Percentiles rank a stretch among this genome's conserved stretches.
phyloP scores from a whole-genome alignment of 768 basidiomycete species.

The Mycena capillaripes region DNA sequence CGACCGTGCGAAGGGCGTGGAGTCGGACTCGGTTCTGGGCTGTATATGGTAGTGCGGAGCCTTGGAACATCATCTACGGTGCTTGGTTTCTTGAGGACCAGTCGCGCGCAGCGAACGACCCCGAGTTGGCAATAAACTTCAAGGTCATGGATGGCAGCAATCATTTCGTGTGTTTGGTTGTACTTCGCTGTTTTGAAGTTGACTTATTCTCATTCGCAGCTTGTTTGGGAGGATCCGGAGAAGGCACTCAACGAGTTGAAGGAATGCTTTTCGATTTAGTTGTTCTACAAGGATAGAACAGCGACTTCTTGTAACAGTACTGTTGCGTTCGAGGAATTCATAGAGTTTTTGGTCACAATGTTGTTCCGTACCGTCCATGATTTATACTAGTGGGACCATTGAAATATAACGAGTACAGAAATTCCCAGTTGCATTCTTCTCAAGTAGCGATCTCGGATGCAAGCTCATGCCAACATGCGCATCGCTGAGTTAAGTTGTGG shows the following conservation, averaged over 20 bases:
- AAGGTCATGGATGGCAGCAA: slow-evolving; percentile 34
- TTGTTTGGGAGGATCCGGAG: slow-evolving; percentile 39
- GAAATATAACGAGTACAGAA: neutral
- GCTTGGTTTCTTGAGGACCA: slow-evolving; percentile 41
- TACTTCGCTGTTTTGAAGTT: neutral
- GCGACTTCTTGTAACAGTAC: too few species aligned
- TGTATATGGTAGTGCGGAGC: slow-evolving; percentile 28
- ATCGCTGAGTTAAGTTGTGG: slow-evolving; percentile 38
- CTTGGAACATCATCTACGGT: slow-evolving; percentile 28
- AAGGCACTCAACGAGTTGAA: slow-evolving; percentile 29
- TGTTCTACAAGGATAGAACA: too few species aligned
- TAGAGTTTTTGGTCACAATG: too few species aligned
- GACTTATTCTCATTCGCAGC: slow-evolving; percentile 5
- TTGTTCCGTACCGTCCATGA: too few species aligned
- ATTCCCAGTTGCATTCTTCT: too few species aligned
- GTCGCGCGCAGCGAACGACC: slow-evolving; percentile 4
- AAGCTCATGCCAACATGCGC: slow-evolving; percentile 50
- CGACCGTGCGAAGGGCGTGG: slow-evolving; percentile 28
- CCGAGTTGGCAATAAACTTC: slow-evolving; percentile 32
- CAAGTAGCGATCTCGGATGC: slow-evolving; percentile 26
- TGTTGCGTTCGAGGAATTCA: too few species aligned
- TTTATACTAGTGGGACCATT: too few species aligned
- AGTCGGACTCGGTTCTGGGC: slow-evolving; percentile 27
- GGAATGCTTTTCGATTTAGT: slow-evolving; percentile 16
- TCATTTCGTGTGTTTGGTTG: slow-evolving; percentile 41